Conservation (phyloP, 495 filamentous ascomycete species). For the Acidiella bohemica region DNA sequence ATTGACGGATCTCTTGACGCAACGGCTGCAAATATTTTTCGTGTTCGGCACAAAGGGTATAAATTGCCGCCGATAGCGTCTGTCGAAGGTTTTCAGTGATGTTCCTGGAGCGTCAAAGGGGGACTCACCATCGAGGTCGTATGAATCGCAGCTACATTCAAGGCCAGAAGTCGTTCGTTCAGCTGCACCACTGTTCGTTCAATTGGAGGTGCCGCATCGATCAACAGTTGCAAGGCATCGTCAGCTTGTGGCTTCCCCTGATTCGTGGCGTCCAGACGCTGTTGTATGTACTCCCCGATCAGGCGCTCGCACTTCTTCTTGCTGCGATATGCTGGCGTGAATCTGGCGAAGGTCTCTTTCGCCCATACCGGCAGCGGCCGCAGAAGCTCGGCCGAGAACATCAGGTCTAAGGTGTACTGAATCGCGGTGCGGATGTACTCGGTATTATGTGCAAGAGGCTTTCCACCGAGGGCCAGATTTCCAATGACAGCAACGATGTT, state of each 20-base stretch:
- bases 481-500: not conserved
- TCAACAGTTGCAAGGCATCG: not conserved
- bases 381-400: conserved; percentile 1
- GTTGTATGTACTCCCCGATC: not conserved
- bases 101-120: not conserved
- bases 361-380: not conserved
- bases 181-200: conserved; percentile 1
- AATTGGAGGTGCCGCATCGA: not conserved
- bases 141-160: conserved; percentile 1
- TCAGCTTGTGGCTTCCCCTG: not conserved
- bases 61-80: not conserved
- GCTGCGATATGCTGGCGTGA: conserved; percentile 1
- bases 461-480: not conserved
- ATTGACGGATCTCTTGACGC: not conserved
- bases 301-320: conserved; percentile 1
- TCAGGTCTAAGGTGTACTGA: conserved; percentile 1
- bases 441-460: not conserved
- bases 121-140: not conserved
- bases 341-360: not conserved
- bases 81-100: not conserved
- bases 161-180: not conserved
- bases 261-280: not conserved
- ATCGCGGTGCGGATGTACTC: not conserved
- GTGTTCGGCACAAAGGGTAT: not conserved
- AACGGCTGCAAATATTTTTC: not conserved